Conservation (phyloP, 768 basidiomycete species). For the Sistotremastrum suecicum region DNA sequence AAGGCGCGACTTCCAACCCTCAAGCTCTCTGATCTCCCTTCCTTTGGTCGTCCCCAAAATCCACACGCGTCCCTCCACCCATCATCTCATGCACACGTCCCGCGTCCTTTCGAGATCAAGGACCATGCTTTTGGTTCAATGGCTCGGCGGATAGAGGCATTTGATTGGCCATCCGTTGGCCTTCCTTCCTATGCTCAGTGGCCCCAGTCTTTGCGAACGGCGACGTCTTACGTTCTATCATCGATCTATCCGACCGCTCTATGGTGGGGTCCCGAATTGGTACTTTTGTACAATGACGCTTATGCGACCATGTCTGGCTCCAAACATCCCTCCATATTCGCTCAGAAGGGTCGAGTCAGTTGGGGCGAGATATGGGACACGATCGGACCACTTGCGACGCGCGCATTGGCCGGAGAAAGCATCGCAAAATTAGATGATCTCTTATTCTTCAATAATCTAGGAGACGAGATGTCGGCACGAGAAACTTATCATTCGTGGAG, state of each 20-base stretch:
- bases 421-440: constrained; percentile 10
- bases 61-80: no score
- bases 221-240: no score
- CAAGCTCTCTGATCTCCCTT: no score
- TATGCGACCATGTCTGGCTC: constrained; percentile 11
- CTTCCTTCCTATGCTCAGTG: no score
- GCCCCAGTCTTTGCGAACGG: no score
- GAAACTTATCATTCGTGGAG: constrained; percentile 13
- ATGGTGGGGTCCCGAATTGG: constrained; percentile 12
- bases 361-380: constrained; percentile 15
- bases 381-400: constrained; percentile 8
- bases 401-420: constrained; percentile 8
- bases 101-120: no score
- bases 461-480: constrained; percentile 9
- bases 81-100: no score
- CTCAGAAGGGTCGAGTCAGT: constrained; percentile 8
- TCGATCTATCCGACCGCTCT: neutral
- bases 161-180: no score
- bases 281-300: constrained; percentile 12
- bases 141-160: no score
- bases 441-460: constrained; percentile 11
- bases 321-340: constrained; percentile 13
- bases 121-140: no score
- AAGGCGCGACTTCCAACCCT: no score
- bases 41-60: no score